These are phyloP conservation scores for Pseudognaphalium luteoalbum DNA, from an alignment of 129 eudicot species.

Conservation along the genomic window DNA sequence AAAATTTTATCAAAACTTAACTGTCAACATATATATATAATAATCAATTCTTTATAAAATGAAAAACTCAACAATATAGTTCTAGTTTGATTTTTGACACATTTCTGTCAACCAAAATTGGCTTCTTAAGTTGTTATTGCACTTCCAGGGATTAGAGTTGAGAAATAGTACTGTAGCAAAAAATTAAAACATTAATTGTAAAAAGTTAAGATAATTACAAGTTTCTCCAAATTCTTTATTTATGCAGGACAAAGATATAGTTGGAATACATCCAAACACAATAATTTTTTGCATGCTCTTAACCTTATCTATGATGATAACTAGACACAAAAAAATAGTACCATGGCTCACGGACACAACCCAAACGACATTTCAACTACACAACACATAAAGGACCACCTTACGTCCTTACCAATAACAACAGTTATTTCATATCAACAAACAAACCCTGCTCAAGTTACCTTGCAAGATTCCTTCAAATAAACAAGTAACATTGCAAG, in stretches of 20 bases:
- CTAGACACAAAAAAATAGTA: constrained; percentile 30
- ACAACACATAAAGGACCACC: constrained; percentile 27
- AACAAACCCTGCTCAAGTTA: constrained; percentile 16
- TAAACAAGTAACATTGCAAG: background rate
- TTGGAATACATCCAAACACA: background rate
- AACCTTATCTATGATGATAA: constrained; percentile 19
- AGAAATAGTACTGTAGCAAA: too few relatives aligned
- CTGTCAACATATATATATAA: background rate
- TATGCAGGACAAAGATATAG: background rate
- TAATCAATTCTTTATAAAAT: too few relatives aligned
- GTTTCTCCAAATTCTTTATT: background rate
- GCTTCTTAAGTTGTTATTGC: too few relatives aligned
- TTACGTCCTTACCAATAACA: constrained; percentile 12
- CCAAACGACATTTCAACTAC: constrained; percentile 12
- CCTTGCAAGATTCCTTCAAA: background rate
- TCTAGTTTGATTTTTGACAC: too few relatives aligned
- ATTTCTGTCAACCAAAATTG: too few relatives aligned
- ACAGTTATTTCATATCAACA: constrained; percentile 19
- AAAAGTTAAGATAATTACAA: background rate
- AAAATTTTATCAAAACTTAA: too few relatives aligned
- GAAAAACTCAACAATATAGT: too few relatives aligned
- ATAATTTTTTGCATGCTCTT: background rate
- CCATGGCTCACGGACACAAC: constrained; percentile 23
- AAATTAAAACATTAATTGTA: too few relatives aligned
- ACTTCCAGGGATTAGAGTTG: too few relatives aligned